Evolutionary conservation across 495 filamentous ascomycete species (phyloP).

Genomic region (Ramalina intermedia): DNA sequence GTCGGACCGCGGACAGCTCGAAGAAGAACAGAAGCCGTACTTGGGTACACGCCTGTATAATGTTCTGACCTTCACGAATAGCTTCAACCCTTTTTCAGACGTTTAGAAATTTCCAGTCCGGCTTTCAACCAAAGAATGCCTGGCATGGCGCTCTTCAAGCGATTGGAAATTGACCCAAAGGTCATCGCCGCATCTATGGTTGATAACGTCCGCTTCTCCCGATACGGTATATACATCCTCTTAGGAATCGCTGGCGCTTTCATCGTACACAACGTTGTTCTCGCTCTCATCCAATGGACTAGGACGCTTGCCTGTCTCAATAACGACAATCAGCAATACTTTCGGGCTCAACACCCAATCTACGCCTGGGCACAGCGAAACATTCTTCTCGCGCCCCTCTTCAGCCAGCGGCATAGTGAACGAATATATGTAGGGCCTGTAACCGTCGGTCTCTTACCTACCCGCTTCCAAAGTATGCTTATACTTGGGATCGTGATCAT

Average conservation of each 20-base stretch:
- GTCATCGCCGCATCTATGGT: constrained; percentile 1
- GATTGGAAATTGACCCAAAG: background rate
- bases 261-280: constrained; percentile 36
- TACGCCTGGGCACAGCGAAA: constrained; percentile 62
- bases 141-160: background rate
- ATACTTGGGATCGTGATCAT: constrained; percentile 55
- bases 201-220: constrained; percentile 21
- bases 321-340: constrained; percentile 57
- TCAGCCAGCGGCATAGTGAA: constrained; percentile 69
- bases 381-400: constrained; percentile 72
- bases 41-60: background rate
- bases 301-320: constrained; percentile 61
- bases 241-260: constrained; percentile 33
- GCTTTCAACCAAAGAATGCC: background rate
- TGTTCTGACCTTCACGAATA: background rate
- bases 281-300: constrained; percentile 42
- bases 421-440: constrained; percentile 64
- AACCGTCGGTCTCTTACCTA: constrained; percentile 76
- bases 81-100: background rate
- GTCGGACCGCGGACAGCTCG: too few relatives aligned
- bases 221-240: constrained; percentile 30
- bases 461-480: constrained; percentile 63
- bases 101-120: background rate
- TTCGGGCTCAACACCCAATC: constrained; percentile 26
- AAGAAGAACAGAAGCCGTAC: background rate